Evolutionary conservation across 2,329 filamentous ascomycete species (phyloP).

Genomic region (Cercospora sesami): DNA sequence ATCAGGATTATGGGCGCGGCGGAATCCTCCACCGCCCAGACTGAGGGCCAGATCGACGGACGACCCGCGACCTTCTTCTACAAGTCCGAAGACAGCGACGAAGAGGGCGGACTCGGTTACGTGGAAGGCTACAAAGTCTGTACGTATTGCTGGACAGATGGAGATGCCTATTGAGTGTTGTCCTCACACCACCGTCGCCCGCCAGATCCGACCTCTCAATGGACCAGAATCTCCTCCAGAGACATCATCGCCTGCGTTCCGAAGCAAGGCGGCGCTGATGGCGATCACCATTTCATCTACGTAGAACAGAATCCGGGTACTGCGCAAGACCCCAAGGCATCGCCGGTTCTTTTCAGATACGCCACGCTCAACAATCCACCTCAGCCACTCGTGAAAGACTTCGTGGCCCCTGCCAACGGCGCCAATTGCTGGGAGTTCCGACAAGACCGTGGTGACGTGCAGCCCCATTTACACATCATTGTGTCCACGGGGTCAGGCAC

Average conservation of each 20-base stretch:
- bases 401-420: conserved; percentile 19
- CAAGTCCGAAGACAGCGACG: conserved; percentile 22
- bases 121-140: conserved; percentile 29
- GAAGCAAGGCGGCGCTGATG: conserved; percentile 11
- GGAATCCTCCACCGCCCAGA: conserved; percentile 24
- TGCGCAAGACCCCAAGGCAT: conserved; percentile 22
- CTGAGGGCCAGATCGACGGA: conserved; percentile 31
- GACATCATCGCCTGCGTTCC: conserved; percentile 33
- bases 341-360: conserved; percentile 27
- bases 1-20: conserved; percentile 26
- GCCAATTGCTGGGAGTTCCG: conserved; percentile 28
- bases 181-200: not conserved
- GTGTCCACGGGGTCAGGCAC: conserved; percentile 50
- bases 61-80: conserved; percentile 33
- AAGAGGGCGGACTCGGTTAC: conserved; percentile 27
- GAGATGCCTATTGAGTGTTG: not conserved
- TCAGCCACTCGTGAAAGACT: conserved; percentile 28
- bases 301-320: conserved; percentile 26
- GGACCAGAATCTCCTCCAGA: conserved; percentile 22
- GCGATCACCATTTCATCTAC: conserved; percentile 31
- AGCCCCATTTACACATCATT: conserved; percentile 43
- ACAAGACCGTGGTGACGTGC: conserved; percentile 13
- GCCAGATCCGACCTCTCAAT: conserved; percentile 22
- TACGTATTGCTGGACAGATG: conserved; percentile 15
- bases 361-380: conserved; percentile 31